phyloP scores from a whole-genome alignment of 2,329 filamentous ascomycete genomes.

The Colletotrichum echinochloae region DNA sequence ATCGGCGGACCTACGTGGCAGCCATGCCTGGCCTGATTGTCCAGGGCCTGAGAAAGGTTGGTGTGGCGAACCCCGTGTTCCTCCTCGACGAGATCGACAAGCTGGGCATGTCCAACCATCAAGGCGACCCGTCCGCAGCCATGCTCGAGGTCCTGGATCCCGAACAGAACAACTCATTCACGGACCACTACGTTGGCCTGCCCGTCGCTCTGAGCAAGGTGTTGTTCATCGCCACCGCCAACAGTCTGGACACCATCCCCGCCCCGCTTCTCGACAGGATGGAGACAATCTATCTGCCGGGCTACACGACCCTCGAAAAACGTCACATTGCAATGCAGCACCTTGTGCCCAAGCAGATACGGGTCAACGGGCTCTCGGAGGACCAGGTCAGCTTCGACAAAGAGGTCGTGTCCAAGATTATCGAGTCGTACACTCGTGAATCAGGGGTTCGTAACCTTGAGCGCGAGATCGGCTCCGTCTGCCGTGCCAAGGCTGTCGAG shows the following conservation, averaged over 20 bases:
- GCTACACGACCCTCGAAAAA: conserved; percentile 98
- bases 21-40: conserved; percentile 99
- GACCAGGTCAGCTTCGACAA: conserved; percentile 82
- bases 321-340: conserved; percentile 93
- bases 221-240: conserved; percentile 96
- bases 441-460: conserved; percentile 96
- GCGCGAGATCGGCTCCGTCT: conserved; percentile 93
- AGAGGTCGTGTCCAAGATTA: conserved; percentile 93
- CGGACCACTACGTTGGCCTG: conserved; percentile 95
- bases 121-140: conserved; percentile 94
- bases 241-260: conserved; percentile 93
- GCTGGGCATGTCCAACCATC: conserved; percentile 88
- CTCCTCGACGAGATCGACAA: conserved; percentile 98
- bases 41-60: conserved; percentile 93
- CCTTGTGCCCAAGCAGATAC: conserved; percentile 95
- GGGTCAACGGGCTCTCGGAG: conserved; percentile 83
- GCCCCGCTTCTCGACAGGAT: conserved; percentile 94
- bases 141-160: conserved; percentile 99
- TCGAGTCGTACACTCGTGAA: conserved; percentile 96
- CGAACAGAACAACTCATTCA: conserved; percentile 95
- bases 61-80: conserved; percentile 94
- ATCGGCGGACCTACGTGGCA: conserved; percentile 94
- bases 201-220: conserved; percentile 97
- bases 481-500: conserved; percentile 94
- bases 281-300: conserved; percentile 93